Evolutionary conservation across 208 protist genomes (phyloP), one percentile per base, ranked within the genome.

Genomic region (Leishmania tropica): DNA sequence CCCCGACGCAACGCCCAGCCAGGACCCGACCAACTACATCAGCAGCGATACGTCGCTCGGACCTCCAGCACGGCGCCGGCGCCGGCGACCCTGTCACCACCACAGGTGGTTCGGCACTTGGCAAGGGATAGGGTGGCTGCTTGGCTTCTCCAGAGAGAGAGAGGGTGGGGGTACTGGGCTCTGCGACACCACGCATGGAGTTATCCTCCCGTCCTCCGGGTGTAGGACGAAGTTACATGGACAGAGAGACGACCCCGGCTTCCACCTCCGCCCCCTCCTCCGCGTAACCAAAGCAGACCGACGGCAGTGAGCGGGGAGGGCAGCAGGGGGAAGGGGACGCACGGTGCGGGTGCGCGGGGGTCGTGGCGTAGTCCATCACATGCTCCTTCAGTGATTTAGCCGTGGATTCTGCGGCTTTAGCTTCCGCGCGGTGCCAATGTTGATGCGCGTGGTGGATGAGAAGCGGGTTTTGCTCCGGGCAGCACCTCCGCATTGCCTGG

Each of bases 381-480:
- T 42, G 10, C 15, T 58, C 17, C 17, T 6, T 80, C 70, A 84
- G 47, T 75, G 81, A 2, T 77, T 75, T 8, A 84, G 56, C 47
- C 58, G 80, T 1, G 78, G 74, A 6, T 65, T 72, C 65, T 80
- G 78, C 40, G 72, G 53, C 56, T 83, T 84, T 42, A 48, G 74
- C 42, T 84, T 84, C 31, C 70, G 64, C 13, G 60, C 73, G 15
- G 64, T 68, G 37, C 56, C n/a, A 6, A 37, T 58, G 6, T 47
- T 76, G 0, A 47, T 28, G 1, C 74, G 74, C 42, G 31, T 72
- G 6, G 21, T 76, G 51, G 83, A 81, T 2, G 77, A 62, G 19
- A 48, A 51, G 31, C 77, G 78, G 3, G 67, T 76, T 47, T 75
- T 75, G 51, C 51, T 62, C n/a, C 19, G 51, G 17, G 51, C 53